These are phyloP conservation scores for Botryotinia globosa DNA, from an alignment of 2,329 filamentous ascomycete genomes.

Conservation along the genomic window DNA sequence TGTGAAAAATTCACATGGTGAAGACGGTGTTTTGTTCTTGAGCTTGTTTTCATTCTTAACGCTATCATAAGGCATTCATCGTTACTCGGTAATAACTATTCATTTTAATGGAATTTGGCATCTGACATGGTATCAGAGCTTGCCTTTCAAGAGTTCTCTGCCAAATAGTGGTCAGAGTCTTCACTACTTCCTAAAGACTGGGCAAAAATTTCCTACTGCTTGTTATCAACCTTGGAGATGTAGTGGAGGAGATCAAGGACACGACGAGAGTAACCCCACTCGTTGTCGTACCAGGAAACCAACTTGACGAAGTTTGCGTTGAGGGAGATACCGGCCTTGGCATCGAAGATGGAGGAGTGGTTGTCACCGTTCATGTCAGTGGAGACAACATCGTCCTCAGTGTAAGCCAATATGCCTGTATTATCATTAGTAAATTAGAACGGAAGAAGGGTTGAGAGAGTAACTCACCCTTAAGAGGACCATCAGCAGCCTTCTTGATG, in stretches of 20 bases:
- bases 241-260: constrained; percentile 78
- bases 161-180: constrained; percentile 35
- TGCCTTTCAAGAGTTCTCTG: constrained; percentile 37
- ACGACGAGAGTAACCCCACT: constrained; percentile 99
- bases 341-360: constrained; percentile 97
- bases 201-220: constrained; percentile 36
- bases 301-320: constrained; percentile 99
- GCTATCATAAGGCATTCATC: constrained; percentile 26
- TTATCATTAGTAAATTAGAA: constrained; percentile 22
- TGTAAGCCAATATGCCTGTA: constrained; percentile 83
- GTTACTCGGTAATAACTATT: constrained; percentile 16
- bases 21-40: constrained; percentile 4
- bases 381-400: constrained; percentile 95
- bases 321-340: constrained; percentile 97
- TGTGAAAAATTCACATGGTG: constrained; percentile 1
- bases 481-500: constrained; percentile 84
- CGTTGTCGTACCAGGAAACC: constrained; percentile 95
- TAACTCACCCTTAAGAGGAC: constrained; percentile 77
- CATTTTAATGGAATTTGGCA: constrained; percentile 19
- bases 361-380: constrained; percentile 89
- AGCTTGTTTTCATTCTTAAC: constrained; percentile 16
- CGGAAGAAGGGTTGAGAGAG: neutral
- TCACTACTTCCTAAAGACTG: constrained; percentile 25
- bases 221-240: constrained; percentile 72
- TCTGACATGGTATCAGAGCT: constrained; percentile 30